These are phyloP conservation scores for Naganishia randhawae DNA, from an alignment of 768 basidiomycete species.

Conservation along the genomic window DNA sequence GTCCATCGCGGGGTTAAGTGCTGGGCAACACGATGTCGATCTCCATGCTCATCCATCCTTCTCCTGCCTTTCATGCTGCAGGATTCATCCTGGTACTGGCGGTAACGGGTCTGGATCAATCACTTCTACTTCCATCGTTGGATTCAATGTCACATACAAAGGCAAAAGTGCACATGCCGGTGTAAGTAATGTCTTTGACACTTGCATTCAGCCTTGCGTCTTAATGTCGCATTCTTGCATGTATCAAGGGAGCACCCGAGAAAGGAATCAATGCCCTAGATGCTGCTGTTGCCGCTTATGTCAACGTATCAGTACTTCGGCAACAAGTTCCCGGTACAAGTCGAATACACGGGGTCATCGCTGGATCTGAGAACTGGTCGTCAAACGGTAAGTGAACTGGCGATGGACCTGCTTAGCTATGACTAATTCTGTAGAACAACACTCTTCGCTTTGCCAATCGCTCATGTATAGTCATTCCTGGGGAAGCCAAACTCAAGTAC, in stretches of 20 bases:
- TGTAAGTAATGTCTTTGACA: constrained; percentile 27
- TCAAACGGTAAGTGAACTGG: constrained; percentile 16
- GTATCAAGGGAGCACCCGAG: constrained; percentile 34
- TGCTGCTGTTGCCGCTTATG: constrained; percentile 33
- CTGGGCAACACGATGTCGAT: too few relatives aligned
- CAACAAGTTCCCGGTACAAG: constrained; percentile 33
- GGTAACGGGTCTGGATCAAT: constrained; percentile 18
- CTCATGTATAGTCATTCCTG: constrained; percentile 12
- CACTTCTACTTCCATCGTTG: constrained; percentile 29
- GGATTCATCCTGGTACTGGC: constrained; percentile 29
- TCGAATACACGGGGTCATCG: constrained; percentile 32
- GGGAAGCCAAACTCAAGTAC: constrained; percentile 31
- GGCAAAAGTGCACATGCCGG: constrained; percentile 43
- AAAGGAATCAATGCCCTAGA: constrained; percentile 39
- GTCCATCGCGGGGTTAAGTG: too few relatives aligned
- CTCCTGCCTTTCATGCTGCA: background rate
- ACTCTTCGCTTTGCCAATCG: background rate
- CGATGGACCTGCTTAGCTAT: too few relatives aligned
- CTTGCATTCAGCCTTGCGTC: background rate
- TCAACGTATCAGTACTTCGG: constrained; percentile 33
- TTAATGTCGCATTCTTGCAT: background rate
- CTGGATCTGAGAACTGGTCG: constrained; percentile 29
- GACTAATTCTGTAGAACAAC: background rate
- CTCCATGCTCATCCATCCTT: too few relatives aligned
- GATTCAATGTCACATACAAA: constrained; percentile 36